Conservation (phyloP, 352 stramenopile genomes). For the Globisporangium radiosum region DNA sequence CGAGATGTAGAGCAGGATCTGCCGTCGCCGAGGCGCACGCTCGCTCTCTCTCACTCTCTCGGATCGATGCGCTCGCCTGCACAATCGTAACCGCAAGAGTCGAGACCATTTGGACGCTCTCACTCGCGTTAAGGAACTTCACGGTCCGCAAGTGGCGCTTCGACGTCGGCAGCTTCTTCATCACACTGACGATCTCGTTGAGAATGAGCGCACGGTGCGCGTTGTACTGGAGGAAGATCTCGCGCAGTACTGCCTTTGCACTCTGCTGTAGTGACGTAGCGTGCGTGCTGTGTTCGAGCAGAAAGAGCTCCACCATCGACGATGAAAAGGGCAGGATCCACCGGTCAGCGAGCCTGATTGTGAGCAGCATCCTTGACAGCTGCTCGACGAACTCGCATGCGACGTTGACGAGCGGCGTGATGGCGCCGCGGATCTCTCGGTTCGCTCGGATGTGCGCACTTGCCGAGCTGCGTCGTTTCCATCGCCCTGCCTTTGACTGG, state of each 20-base stretch:
- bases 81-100: slow-evolving; percentile 60
- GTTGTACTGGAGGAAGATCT: slow-evolving; percentile 63
- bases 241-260: slow-evolving; percentile 45
- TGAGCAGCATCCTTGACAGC: slow-evolving; percentile 42
- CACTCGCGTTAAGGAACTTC: slow-evolving; percentile 47
- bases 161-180: slow-evolving; percentile 67
- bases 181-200: slow-evolving; percentile 60
- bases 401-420: slow-evolving; percentile 56
- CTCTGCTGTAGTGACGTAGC: slow-evolving; percentile 59
- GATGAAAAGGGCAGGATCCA: slow-evolving; percentile 71
- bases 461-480: slow-evolving; percentile 8
- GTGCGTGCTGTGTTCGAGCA: slow-evolving; percentile 57
- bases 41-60: slow-evolving; percentile 9
- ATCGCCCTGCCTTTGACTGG: slow-evolving; percentile 1
- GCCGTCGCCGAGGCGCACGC: neutral
- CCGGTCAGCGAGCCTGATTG: slow-evolving; percentile 69
- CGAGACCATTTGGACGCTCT: slow-evolving; percentile 60
- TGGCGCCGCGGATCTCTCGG: slow-evolving; percentile 37
- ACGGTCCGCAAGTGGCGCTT: slow-evolving; percentile 70
- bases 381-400: slow-evolving; percentile 73
- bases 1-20: slow-evolving; percentile 10
- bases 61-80: slow-evolving; percentile 32
- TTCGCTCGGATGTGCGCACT: slow-evolving; percentile 42
- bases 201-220: slow-evolving; percentile 54
- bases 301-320: slow-evolving; percentile 62